phyloP scores from a whole-genome alignment of 2,329 filamentous ascomycete species.

The Cercospora sp. region DNA sequence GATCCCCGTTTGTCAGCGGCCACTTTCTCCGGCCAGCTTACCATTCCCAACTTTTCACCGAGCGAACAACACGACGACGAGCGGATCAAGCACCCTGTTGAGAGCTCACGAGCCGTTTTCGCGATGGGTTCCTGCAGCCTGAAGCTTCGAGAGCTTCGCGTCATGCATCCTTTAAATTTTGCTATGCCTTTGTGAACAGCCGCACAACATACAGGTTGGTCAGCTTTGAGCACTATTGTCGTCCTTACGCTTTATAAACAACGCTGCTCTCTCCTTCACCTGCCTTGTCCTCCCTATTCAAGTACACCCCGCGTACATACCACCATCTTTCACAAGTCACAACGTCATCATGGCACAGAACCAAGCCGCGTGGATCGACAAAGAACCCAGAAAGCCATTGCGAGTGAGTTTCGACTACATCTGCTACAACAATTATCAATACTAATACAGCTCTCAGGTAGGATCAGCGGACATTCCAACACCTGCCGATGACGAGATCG shows the following conservation, averaged over 20 bases:
- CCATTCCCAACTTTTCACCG: neutral
- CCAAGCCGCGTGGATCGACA: constrained; percentile 37
- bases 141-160: constrained; percentile 5
- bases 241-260: neutral
- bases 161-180: neutral
- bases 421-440: neutral
- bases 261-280: neutral
- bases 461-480: constrained; percentile 35
- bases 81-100: neutral
- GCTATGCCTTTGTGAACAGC: neutral
- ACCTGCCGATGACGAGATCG: constrained; percentile 37
- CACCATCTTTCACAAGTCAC: neutral
- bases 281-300: neutral
- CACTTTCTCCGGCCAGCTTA: neutral
- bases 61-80: neutral
- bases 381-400: constrained; percentile 14
- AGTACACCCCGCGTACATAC: neutral
- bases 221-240: neutral
- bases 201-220: constrained; percentile 1
- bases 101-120: neutral
- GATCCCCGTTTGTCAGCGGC: constrained; percentile 1
- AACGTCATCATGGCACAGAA: constrained; percentile 21
- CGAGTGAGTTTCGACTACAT: constrained; percentile 4
- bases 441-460: constrained; percentile 24
- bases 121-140: neutral